Conservation (phyloP, 129 eudicot species). For the Saposhnikovia divaricata region DNA sequence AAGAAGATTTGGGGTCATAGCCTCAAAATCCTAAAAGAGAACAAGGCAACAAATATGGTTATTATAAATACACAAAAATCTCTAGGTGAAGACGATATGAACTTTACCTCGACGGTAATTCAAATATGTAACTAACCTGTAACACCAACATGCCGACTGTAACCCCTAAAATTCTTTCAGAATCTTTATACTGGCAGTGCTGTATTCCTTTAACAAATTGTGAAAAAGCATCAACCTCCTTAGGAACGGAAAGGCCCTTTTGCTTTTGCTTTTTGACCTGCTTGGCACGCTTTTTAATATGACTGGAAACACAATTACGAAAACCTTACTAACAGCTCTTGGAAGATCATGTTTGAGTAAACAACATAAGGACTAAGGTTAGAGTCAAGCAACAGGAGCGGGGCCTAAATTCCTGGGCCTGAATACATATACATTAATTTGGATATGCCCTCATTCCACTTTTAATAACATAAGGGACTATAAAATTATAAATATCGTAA, state of each 20-base stretch:
- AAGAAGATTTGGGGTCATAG: constrained; percentile 86
- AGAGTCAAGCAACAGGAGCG: background rate
- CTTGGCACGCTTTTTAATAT: constrained; percentile 64
- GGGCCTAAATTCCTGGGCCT: too few relatives aligned
- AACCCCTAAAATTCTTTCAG: constrained; percentile 82
- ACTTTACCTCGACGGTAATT: constrained; percentile 1
- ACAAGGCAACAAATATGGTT: background rate
- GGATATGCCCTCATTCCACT: too few relatives aligned
- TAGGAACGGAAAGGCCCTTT: constrained; percentile 58
- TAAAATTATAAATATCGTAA: too few relatives aligned
- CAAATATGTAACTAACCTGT: constrained; percentile 44
- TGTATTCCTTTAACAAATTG: constrained; percentile 64
- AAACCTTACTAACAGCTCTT: constrained; percentile 15
- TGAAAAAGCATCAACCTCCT: constrained; percentile 66
- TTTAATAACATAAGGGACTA: too few relatives aligned
- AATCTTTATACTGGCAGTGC: constrained; percentile 76
- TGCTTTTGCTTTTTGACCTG: constrained; percentile 61
- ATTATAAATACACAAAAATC: background rate
- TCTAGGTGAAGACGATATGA: background rate
- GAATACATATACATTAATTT: too few relatives aligned
- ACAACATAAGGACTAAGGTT: background rate
- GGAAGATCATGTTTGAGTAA: background rate
- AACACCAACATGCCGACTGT: constrained; percentile 94
- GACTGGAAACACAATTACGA: constrained; percentile 29
- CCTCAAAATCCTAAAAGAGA: constrained; percentile 65